phyloP scores from a whole-genome alignment of 2,329 filamentous ascomycete species.

The Talaromyces marneffei region DNA sequence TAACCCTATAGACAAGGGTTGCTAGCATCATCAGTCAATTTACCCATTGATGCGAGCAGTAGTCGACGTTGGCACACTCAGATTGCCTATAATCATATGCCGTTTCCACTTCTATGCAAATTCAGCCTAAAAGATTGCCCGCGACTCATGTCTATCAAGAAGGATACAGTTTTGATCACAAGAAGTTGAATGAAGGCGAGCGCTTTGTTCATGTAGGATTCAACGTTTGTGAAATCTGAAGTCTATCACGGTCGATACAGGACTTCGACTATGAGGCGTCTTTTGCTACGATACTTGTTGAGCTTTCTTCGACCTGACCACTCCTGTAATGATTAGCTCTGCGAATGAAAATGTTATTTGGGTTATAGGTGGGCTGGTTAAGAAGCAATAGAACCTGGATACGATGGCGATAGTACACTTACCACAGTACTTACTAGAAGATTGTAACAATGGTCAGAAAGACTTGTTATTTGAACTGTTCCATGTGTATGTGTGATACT shows the following conservation, averaged over 20 bases:
- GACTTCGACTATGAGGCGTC: not conserved
- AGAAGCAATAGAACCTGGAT: not conserved
- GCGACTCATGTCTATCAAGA: not conserved
- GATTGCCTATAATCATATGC: not conserved
- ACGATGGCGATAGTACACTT: not conserved
- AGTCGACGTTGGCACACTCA: too few relatives aligned
- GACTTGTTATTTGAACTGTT: too few relatives aligned
- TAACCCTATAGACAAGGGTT: not conserved
- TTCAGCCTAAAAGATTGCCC: not conserved
- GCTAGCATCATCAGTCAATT: not conserved
- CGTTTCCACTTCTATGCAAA: not conserved
- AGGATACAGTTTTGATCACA: not conserved
- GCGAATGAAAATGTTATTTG: too few relatives aligned
- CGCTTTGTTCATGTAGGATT: not conserved
- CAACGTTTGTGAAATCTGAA: not conserved
- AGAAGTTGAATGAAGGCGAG: not conserved
- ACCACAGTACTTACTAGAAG: too few relatives aligned
- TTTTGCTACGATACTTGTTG: not conserved
- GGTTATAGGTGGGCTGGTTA: too few relatives aligned
- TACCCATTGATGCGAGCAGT: not conserved
- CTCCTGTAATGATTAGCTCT: not conserved
- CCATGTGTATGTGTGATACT: too few relatives aligned
- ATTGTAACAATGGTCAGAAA: too few relatives aligned
- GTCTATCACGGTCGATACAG: not conserved
- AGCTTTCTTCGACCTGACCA: not conserved